phyloP scores from a whole-genome alignment of 768 basidiomycete genomes.

The Omphalotus guepiniiformis region DNA sequence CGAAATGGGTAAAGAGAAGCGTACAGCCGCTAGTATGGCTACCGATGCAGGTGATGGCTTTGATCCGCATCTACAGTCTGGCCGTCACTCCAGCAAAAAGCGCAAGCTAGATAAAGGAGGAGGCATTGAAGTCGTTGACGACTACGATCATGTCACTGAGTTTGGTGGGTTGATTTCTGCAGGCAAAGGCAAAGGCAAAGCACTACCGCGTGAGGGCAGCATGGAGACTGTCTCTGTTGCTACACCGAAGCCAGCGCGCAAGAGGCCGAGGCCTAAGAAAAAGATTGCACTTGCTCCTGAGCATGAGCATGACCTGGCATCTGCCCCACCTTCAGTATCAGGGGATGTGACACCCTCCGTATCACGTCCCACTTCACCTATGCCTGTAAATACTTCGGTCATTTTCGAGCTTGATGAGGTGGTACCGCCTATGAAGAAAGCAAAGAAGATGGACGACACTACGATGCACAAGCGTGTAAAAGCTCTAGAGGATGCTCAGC shows the following conservation, averaged over 20 bases:
- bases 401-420: constrained; percentile 71
- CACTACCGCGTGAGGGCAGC: constrained; percentile 45
- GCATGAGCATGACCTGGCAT: constrained; percentile 43
- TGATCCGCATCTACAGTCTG: constrained; percentile 35
- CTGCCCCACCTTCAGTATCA: constrained; percentile 51
- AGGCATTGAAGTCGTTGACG: constrained; percentile 35
- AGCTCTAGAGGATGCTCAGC: constrained; percentile 77
- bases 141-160: constrained; percentile 40
- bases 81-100: constrained; percentile 53
- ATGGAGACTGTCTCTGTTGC: constrained; percentile 54
- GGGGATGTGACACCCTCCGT: constrained; percentile 69
- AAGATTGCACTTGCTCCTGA: constrained; percentile 48
- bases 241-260: constrained; percentile 49
- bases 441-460: constrained; percentile 71
- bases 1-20: constrained; percentile 51
- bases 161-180: constrained; percentile 38
- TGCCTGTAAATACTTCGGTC: constrained; percentile 49
- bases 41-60: constrained; percentile 60
- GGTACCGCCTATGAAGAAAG: constrained; percentile 68
- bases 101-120: constrained; percentile 51
- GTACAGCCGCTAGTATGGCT: constrained; percentile 39
- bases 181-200: constrained; percentile 42
- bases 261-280: constrained; percentile 49
- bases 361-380: constrained; percentile 71
- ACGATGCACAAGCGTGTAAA: constrained; percentile 73